These are phyloP conservation scores for Trametes hirsuta DNA, from an alignment of 1,284 basidiomycete genomes.

Conservation along the genomic window DNA sequence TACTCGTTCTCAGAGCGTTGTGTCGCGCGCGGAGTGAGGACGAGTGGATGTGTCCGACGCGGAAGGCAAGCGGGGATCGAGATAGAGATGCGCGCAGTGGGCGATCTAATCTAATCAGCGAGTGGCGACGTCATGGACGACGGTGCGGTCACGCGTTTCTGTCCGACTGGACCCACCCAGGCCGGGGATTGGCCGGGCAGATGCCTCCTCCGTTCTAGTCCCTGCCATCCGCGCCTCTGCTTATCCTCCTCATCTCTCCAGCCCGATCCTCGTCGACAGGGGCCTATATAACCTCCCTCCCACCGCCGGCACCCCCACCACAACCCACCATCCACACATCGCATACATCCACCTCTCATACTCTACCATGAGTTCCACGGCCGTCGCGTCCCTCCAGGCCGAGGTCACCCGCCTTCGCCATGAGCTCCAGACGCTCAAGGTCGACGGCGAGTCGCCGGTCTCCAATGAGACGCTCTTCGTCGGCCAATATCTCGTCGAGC, in stretches of 20 bases:
- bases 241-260: conserved; percentile 2
- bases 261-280: conserved; percentile 1
- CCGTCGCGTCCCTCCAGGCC: conserved; percentile 45
- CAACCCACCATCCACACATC: conserved; percentile 8
- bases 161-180: conserved; percentile 11
- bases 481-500: conserved; percentile 71
- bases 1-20: too few species aligned
- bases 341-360: not conserved
- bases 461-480: conserved; percentile 56
- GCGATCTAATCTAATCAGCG: conserved; percentile 17
- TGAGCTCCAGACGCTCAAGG: conserved; percentile 50
- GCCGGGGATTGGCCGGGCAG: not conserved
- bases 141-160: not conserved
- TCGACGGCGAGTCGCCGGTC: conserved; percentile 29
- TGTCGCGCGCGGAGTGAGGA: not conserved
- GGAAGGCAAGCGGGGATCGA: not conserved
- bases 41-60: not conserved
- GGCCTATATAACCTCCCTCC: conserved; percentile 7
- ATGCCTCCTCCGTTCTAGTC: conserved; percentile 11
- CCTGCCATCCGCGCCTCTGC: not conserved
- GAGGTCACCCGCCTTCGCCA: conserved; percentile 58
- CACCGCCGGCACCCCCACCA: not conserved
- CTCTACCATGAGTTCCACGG: conserved; percentile 25
- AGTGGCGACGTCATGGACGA: conserved; percentile 1
- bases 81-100: not conserved